Evolutionary conservation across 1,139 yeast species (phyloP).

Genomic region (Saccharomyces hybrid): DNA sequence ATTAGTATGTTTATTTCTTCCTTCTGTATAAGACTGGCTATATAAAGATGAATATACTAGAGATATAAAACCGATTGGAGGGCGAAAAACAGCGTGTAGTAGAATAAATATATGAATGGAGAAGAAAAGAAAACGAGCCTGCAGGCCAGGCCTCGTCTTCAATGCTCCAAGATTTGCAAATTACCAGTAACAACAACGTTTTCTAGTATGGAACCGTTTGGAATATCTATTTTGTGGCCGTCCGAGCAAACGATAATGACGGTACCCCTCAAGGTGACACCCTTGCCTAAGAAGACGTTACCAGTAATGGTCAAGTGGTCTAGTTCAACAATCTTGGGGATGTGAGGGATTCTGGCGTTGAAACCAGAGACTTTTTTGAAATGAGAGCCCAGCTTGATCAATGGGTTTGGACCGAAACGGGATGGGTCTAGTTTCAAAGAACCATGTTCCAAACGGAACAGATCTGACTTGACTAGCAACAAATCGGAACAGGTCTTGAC

Average conservation of each 20-base stretch:
- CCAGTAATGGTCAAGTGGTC: conserved; percentile 98
- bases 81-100: background rate
- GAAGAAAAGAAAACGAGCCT: background rate
- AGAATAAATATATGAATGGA: background rate
- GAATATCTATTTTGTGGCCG: conserved; percentile 93
- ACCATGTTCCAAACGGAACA: conserved; percentile 87
- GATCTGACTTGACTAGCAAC: conserved; percentile 90
- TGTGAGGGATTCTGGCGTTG: conserved; percentile 84
- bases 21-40: background rate
- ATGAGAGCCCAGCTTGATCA: conserved; percentile 92
- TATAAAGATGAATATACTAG: background rate
- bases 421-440: conserved; percentile 75
- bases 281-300: conserved; percentile 85
- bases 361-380: conserved; percentile 92
- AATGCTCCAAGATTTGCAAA: conserved; percentile 91
- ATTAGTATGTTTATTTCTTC: background rate
- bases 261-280: conserved; percentile 89
- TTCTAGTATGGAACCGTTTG: conserved; percentile 89
- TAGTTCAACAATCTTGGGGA: conserved; percentile 91
- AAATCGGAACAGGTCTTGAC: conserved; percentile 96
- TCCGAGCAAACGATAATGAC: conserved; percentile 96
- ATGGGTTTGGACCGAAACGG: conserved; percentile 89
- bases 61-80: conserved; percentile 1
- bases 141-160: conserved; percentile 3
- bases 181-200: conserved; percentile 97